Evolutionary conservation across 2,329 filamentous ascomycete genomes (phyloP).

Genomic region (Pezicula radicicola): DNA sequence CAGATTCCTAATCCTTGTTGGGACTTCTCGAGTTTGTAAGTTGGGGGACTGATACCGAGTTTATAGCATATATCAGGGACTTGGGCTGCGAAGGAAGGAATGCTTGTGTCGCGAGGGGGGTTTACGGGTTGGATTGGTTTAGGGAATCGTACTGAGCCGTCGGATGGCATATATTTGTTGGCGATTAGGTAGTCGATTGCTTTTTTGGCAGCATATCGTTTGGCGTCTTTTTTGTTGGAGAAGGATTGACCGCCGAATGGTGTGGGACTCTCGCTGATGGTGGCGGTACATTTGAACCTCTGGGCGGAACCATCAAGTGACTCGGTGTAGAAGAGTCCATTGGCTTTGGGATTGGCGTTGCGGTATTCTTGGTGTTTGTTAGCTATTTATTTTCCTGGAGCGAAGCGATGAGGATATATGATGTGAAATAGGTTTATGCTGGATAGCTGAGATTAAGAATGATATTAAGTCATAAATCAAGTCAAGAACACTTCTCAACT

Average conservation of each 20-base stretch:
- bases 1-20: background rate
- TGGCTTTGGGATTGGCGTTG: slow-evolving; percentile 7
- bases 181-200: slow-evolving; percentile 28
- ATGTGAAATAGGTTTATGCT: no score
- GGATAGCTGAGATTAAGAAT: no score
- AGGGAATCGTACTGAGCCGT: slow-evolving; percentile 21
- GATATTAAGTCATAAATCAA: no score
- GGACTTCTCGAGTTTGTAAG: slow-evolving; percentile 4
- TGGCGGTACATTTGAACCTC: slow-evolving; percentile 13
- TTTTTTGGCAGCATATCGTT: slow-evolving; percentile 26
- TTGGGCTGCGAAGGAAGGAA: background rate
- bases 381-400: no score
- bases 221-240: slow-evolving; percentile 27
- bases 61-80: slow-evolving; percentile 3
- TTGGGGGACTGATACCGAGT: slow-evolving; percentile 4
- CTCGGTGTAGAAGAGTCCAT: slow-evolving; percentile 8
- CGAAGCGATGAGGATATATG: no score
- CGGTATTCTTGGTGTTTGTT: slow-evolving; percentile 21
- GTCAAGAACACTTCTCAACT: no score
- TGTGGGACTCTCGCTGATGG: slow-evolving; percentile 16
- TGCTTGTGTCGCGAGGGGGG: background rate
- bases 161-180: slow-evolving; percentile 23
- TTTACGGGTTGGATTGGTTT: slow-evolving; percentile 12
- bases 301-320: background rate
- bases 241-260: slow-evolving; percentile 20